These are phyloP conservation scores for Epithele typhae DNA, from an alignment of 768 basidiomycete genomes.

Conservation along the genomic window DNA sequence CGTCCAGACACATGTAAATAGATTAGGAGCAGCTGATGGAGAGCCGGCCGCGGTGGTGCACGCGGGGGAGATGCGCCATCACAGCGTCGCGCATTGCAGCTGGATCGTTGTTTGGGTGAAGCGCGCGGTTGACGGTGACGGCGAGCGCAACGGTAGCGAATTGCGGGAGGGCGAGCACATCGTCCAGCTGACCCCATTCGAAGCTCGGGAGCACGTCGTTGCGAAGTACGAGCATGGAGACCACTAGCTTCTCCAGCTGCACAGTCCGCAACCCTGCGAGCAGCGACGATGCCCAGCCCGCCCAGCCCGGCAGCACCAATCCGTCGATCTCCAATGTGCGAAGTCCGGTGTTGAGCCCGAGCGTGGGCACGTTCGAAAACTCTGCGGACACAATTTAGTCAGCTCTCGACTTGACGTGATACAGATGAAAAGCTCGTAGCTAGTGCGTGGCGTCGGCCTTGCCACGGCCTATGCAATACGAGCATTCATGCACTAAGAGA, in stretches of 20 bases:
- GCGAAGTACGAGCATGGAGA: constrained; percentile 11
- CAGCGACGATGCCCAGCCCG: constrained; percentile 4
- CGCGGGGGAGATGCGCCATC: constrained; percentile 4
- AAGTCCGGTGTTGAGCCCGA: constrained; percentile 5
- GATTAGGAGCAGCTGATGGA: too few relatives aligned
- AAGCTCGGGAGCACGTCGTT: constrained; percentile 2
- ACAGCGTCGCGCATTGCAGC: constrained; percentile 3
- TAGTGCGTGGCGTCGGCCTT: too few relatives aligned
- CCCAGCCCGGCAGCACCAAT: constrained; percentile 10
- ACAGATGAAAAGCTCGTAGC: too few relatives aligned
- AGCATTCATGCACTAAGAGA: too few relatives aligned
- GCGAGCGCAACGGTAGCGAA: constrained; percentile 2
- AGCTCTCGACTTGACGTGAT: neutral
- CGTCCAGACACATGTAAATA: too few relatives aligned
- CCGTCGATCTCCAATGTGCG: constrained; percentile 13
- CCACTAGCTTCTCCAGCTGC: constrained; percentile 7
- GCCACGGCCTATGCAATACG: too few relatives aligned
- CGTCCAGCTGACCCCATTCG: constrained; percentile 10
- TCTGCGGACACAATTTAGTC: neutral
- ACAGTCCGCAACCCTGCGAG: constrained; percentile 2
- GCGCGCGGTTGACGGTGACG: constrained; percentile 13
- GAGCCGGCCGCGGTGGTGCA: constrained; percentile 6
- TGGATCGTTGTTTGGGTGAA: constrained; percentile 12
- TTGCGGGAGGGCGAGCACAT: neutral
- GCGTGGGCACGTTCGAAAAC: too few relatives aligned